phyloP scores from a whole-genome alignment of 495 filamentous ascomycete genomes.

The Penicillium cosmopolitanum region DNA sequence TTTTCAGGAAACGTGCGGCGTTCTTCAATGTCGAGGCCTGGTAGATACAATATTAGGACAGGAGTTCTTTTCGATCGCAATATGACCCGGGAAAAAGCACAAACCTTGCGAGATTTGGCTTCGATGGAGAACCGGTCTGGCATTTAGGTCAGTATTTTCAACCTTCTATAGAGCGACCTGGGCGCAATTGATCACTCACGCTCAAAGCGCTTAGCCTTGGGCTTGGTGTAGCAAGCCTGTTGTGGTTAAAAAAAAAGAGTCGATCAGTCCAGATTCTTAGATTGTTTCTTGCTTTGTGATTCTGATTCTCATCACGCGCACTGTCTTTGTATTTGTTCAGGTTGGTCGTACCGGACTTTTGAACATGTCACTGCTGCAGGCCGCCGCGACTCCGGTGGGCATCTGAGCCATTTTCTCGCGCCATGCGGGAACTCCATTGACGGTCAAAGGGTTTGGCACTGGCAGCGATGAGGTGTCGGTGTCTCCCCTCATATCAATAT shows the following conservation, averaged over 20 bases:
- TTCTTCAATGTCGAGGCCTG: conserved; percentile 72
- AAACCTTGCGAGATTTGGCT: conserved; percentile 45
- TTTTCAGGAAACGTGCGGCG: conserved; percentile 75
- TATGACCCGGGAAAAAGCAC: neutral
- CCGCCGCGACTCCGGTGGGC: conserved; percentile 75
- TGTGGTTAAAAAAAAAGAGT: neutral
- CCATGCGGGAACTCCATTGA: conserved; percentile 69
- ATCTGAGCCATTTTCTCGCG: conserved; percentile 69
- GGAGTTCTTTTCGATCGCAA: neutral
- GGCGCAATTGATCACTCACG: conserved; percentile 55
- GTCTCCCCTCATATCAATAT: conserved; percentile 40
- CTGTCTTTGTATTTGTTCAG: neutral
- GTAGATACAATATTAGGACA: neutral
- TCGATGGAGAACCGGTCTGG: conserved; percentile 45
- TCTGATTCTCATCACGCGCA: neutral
- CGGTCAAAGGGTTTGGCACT: conserved; percentile 65
- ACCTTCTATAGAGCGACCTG: neutral
- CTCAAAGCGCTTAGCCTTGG: conserved; percentile 82
- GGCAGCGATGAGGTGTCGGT: conserved; percentile 43
- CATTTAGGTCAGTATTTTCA: neutral
- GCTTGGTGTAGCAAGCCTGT: conserved; percentile 64
- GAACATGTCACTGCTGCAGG: conserved; percentile 79
- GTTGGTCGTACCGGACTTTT: conserved; percentile 64
- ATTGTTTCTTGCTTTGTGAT: neutral
- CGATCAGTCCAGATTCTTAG: conserved; percentile 7